Base-by-base conservation (phyloP, 116 monocot genomes). In the Thalassia testudinum region DNA sequence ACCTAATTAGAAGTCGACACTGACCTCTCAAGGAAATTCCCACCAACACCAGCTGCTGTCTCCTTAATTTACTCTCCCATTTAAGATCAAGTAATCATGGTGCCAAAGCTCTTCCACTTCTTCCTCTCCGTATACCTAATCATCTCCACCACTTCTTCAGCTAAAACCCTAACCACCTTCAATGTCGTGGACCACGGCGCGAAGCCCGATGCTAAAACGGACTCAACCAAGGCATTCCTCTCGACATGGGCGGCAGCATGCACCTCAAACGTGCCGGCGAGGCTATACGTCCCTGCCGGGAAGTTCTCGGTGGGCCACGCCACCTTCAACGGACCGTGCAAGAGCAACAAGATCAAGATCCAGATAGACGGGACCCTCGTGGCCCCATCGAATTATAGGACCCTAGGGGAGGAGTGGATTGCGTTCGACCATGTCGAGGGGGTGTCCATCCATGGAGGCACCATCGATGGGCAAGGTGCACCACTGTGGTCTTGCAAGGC, bases 401-500 rank as follows among this genome's bases (percentile, higher is more conserved):
- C 17, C 11, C 5, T 7, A 0, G 15, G 1, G 1, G 52, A 12
- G 1, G 16, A 61, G 7, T 73, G 66, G 72, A 38, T 73, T 6
- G 18, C 20, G 14, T 66, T 73, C 45, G 62, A 66, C 12, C 42
- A 49, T 12, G 66, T 73, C 24, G 44, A 56, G 0, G 66, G 72
- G 0, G 16, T 66, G 24, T 29, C 54, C 27, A 29, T 72, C 17
- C 20, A 18, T 50, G 72, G 72, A 37, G 72, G 72, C 5, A 61
- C 40, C 21, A 16, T 72, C 37, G 66, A 72, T 51, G 72, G 72
- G 1, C 61, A 30, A 18, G 72, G 66, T 10, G 0, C 54, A 2
- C 16, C 57, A 8, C 47, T 73, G n/a, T 73, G 72, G 72, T 54
- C 61, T 0, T 66, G 66, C 62, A 73, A 73, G 37, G 37, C 45